Base-by-base conservation (phyloP, 2,329 filamentous ascomycete species). In the Ilyonectria robusta region DNA sequence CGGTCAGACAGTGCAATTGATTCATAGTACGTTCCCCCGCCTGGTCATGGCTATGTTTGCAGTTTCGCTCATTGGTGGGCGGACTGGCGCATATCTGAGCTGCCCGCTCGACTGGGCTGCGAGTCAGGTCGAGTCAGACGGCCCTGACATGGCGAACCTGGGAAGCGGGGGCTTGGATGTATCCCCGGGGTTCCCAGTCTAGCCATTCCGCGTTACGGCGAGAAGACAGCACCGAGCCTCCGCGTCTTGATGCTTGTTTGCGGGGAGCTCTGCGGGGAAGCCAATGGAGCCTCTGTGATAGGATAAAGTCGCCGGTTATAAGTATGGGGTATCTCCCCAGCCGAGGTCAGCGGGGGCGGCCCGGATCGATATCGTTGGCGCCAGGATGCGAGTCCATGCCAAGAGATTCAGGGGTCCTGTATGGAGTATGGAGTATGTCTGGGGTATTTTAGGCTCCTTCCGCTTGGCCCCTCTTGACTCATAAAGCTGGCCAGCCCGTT, bases 121-220 rank as follows among this genome's bases (percentile, higher is more conserved):
- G n/a, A 23, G n/a, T 15, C 31, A 55, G 21, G n/a, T n/a, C 51
- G 59, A 62, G 59, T 62, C 59, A 62, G 42, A 42, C 6, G 10
- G 21, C 26, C 5, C 51, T 62, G 59, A 62, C 59, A n/a, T 35
- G 17, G 21, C 10, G 13, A 3, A 21, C 37, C 29, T 33, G 33
- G 57, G 57, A 46, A 47, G 57, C 51, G 51, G 44, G 42, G 46
- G 19, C 4, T 5, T 35, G 6, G 29, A 15, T 21, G 19, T 23
- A 33, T 40, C 19, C n/a, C n/a, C n/a, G n/a, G n/a, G n/a, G n/a
- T n/a, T n/a, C n/a, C 13, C 15, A 50, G n/a, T 21, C 44, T 59
- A 59, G 10, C 8, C 19, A 26, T 50, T 37, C 19, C 7, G 26
- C 48, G 26, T 33, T n/a, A 47, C 26, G 15, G 29, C n/a, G 17